Base-by-base conservation (phyloP, 2,329 filamentous ascomycete genomes). In the Mollisia scopiformis region DNA sequence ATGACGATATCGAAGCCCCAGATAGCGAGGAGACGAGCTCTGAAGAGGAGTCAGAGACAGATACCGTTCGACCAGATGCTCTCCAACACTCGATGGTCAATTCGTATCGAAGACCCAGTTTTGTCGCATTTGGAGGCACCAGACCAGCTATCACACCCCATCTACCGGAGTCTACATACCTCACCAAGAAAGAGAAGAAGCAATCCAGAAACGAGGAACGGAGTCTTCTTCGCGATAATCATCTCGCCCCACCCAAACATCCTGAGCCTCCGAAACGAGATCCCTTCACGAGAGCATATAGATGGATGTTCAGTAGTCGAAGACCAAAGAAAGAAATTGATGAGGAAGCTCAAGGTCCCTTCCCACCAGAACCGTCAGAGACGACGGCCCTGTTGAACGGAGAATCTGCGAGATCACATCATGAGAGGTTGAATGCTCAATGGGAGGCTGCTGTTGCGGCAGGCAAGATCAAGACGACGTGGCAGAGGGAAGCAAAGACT, bases 401-500 rank as follows among this genome's bases (percentile, higher is more conserved):
- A 50, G 76, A 76, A 19, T 80, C 82, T 66, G 78, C 79, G 11
- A 23, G 77, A 78, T 39, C 79, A 79, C 58, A 79, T 77, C 77
- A 81, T 4, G 84, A 86, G 49, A 80, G 84, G 55, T 80, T 93
- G 54, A 85, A 89, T 67, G 83, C 87, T 69, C 89, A 91, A 72
- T 96, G 92, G 92, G 89, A 94, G 64, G 90, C 93, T 63, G 94
- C 93, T 0, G 90, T 97, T 11, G 84, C 86, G 0, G 85, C 89
- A 0, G 92, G 93, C 11, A 84, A 87, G 71, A 93, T 98, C 66
- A 88, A 89, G 56, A 97, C 93, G 4, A 96, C 92, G 5, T 98
- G 93, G 93, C 88, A 90, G 75, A 87, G 93, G 64, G 94, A 98
- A 79, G 82, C 90, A 43, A 93, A 93, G 78, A 93, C 93, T 1